These are phyloP conservation scores for Zanthoxylum bungeanum DNA, from an alignment of 345 rosid genomes.

Conservation along the genomic window DNA sequence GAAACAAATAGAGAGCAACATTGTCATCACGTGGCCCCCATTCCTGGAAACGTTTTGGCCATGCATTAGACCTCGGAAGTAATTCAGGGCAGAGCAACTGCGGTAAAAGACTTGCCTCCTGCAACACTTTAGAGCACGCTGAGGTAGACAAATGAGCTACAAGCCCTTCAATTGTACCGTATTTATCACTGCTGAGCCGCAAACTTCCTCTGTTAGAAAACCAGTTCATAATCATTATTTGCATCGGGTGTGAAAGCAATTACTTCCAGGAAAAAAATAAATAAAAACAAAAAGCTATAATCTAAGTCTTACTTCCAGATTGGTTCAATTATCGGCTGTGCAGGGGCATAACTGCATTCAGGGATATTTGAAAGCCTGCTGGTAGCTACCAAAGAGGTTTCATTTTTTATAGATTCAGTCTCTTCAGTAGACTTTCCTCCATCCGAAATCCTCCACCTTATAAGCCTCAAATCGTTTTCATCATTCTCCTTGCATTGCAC, in stretches of 20 bases:
- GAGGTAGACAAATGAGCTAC: constrained; percentile 61
- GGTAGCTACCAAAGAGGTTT: background rate
- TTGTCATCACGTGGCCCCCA: constrained; percentile 45
- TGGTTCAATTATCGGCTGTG: constrained; percentile 49
- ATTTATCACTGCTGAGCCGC: constrained; percentile 18
- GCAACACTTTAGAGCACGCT: constrained; percentile 49
- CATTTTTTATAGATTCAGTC: constrained; percentile 20
- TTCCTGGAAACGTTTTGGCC: constrained; percentile 61
- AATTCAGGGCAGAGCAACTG: constrained; percentile 44
- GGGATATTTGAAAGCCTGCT: constrained; percentile 7
- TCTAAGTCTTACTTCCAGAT: constrained; percentile 60
- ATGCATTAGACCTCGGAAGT: constrained; percentile 39
- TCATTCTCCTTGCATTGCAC: background rate
- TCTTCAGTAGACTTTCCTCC: background rate
- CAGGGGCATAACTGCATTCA: constrained; percentile 22
- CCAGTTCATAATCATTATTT: background rate
- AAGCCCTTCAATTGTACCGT: constrained; percentile 26
- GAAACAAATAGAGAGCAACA: constrained; percentile 68
- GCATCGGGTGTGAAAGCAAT: background rate
- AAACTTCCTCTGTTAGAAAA: constrained; percentile 52
- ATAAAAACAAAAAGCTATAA: too few relatives aligned
- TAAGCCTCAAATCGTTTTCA: constrained; percentile 11
- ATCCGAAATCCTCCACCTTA: background rate
- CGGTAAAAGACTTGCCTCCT: constrained; percentile 44
- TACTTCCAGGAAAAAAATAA: background rate